Base-by-base conservation (phyloP, 2,329 filamentous ascomycete genomes). In the Cladosporium halotolerans region DNA sequence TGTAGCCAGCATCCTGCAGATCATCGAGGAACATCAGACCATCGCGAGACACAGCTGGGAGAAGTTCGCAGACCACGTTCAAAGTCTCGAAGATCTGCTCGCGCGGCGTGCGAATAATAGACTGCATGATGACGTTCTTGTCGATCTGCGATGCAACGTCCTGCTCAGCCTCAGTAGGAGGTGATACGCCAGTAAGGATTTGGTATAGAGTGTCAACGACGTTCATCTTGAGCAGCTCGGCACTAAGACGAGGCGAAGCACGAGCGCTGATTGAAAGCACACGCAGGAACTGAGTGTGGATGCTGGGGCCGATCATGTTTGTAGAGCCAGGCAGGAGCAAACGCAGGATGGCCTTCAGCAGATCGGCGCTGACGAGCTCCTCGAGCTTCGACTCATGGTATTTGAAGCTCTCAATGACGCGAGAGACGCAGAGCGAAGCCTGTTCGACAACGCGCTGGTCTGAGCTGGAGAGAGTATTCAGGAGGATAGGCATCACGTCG, bases 371-470 rank as follows among this genome's bases (percentile, higher is more conserved):
- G 54, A 97, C 88, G 43, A 99, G 79, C 66, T 96, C 88, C 71
- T 99, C 95, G 10, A 99, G 77, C 70, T 95, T 96, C 52, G 82
- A 81, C 16, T 92, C 82, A 53, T 91, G 84, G 64, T 92, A 86
- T 66, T 88, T 92, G 77, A 97, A 99, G 74, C 93, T 97, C 73
- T 99, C 92, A 31, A 97, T 89, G 56, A 99, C 93, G 41, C 93
- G 83, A 4, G 91, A 95, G 14, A 99, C 92, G 70, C 93, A 99
- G 7, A 96, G 80, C 19, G 92, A 96, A 9, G 89, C 93, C 69
- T 99, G 91, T 69, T 99, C 93, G 16, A 99, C 91, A 13, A 99
- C 95, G 59, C 92, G 88, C 66, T 96, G 93, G 66, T 99, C 93
- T 70, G 81, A 96, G 74, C 92, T 97, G 53, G 82, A 83, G 38